A percentile compares a stretch with the other conserved stretches of the same genome.
These are phyloP conservation scores for Xylaria sp. DNA, from an alignment of 2,329 filamentous ascomycete genomes.

Conservation along the genomic window DNA sequence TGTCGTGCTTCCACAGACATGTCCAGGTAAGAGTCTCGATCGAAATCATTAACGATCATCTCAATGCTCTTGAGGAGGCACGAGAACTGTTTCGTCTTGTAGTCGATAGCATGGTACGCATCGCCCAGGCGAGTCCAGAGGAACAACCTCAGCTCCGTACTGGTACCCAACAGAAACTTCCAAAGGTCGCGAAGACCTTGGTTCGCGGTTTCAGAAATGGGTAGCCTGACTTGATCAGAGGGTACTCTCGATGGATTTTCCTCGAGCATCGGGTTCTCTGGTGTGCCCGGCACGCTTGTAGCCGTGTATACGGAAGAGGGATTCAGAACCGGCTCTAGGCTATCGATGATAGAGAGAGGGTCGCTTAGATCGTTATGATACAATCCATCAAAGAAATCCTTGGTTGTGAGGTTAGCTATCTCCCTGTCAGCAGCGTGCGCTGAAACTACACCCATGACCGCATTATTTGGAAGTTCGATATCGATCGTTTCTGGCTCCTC, in stretches of 20 bases:
- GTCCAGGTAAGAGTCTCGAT: conserved; percentile 64
- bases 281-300: conserved; percentile 20
- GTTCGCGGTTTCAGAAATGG: conserved; percentile 55
- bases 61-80: conserved; percentile 86
- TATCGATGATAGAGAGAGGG: conserved; percentile 84
- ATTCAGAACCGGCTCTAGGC: conserved; percentile 87
- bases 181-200: conserved; percentile 75
- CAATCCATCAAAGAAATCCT: conserved; percentile 92
- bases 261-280: conserved; percentile 21
- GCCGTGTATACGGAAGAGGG: conserved; percentile 58
- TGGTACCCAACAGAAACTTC: conserved; percentile 81
- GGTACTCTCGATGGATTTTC: conserved; percentile 16
- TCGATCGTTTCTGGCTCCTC: conserved; percentile 43
- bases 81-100: conserved; percentile 84
- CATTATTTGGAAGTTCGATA: conserved; percentile 78
- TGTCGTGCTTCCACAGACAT: conserved; percentile 67
- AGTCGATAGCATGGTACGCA: conserved; percentile 83
- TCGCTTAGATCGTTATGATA: conserved; percentile 84
- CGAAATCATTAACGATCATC: conserved; percentile 68
- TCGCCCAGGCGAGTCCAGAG: conserved; percentile 90
- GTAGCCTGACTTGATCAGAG: conserved; percentile 31
- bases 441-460: conserved; percentile 85
- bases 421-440: conserved; percentile 83
- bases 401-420: conserved; percentile 88
- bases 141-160: conserved; percentile 80